Conservation (phyloP, 2,329 filamentous ascomycete species). For the Bipolaris oryzae region DNA sequence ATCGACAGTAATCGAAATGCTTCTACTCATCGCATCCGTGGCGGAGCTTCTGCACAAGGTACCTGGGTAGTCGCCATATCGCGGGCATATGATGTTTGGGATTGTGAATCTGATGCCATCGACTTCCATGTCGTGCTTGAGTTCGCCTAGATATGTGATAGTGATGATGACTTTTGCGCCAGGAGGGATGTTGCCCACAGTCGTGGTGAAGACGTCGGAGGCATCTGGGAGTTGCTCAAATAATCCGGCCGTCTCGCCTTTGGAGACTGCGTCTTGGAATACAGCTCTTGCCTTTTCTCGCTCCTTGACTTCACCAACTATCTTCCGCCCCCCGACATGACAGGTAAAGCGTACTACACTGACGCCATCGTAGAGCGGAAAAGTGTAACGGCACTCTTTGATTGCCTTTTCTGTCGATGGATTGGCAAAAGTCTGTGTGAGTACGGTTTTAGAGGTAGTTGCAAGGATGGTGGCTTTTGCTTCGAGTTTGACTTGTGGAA, state of each 20-base stretch:
- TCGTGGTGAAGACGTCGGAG: conserved; percentile 71
- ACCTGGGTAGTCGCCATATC: conserved; percentile 63
- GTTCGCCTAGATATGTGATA: conserved; percentile 70
- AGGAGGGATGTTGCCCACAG: conserved; percentile 70
- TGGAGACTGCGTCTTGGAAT: conserved; percentile 64
- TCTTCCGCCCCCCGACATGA: conserved; percentile 63
- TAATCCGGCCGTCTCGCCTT: conserved; percentile 67
- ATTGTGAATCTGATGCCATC: conserved; percentile 73
- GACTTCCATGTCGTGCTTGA: conserved; percentile 72
- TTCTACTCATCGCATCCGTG: conserved; percentile 30
- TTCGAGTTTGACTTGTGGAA: conserved; percentile 64
- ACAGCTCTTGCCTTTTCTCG: conserved; percentile 64
- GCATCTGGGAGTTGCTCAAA: conserved; percentile 66
- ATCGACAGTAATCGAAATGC: conserved; percentile 64
- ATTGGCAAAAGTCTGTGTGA: conserved; percentile 68
- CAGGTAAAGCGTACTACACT: conserved; percentile 72
- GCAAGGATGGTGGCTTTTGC: conserved; percentile 67
- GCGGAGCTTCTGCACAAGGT: conserved; percentile 29
- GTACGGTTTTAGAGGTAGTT: conserved; percentile 57
- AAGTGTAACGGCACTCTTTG: conserved; percentile 66
- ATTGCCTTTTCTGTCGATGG: conserved; percentile 54
- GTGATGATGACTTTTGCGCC: conserved; percentile 63
- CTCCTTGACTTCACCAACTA: conserved; percentile 71
- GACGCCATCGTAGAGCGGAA: conserved; percentile 75
- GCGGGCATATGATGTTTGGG: conserved; percentile 69